Conservation (phyloP, 139 green algal genomes). For the Chlamydomonas incerta region DNA sequence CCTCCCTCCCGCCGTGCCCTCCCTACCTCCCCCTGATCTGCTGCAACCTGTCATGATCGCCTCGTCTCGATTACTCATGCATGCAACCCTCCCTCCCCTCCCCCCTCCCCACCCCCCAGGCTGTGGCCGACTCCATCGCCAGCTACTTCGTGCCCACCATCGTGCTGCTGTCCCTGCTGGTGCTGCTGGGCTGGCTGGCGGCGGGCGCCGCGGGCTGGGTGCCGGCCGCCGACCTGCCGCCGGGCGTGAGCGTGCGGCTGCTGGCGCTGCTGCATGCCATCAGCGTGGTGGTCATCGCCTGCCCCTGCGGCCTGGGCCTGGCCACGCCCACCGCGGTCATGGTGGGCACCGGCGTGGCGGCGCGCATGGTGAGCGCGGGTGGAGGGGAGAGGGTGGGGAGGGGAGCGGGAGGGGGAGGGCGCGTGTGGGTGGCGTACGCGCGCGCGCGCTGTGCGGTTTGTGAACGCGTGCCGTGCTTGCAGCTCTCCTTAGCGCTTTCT, state of each 20-base stretch:
- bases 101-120: slow-evolving; percentile 53
- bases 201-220: background rate
- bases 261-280: slow-evolving; percentile 89
- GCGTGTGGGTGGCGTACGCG: too few relatives aligned
- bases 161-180: slow-evolving; percentile 50
- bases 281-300: slow-evolving; percentile 95
- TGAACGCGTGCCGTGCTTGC: too few relatives aligned
- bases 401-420: too few relatives aligned
- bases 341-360: slow-evolving; percentile 92
- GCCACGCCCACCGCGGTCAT: slow-evolving; percentile 96
- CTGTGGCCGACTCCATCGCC: slow-evolving; percentile 82
- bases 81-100: too few relatives aligned
- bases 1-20: too few relatives aligned
- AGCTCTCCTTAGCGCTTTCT: too few relatives aligned
- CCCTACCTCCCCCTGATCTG: too few relatives aligned
- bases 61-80: too few relatives aligned
- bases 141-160: slow-evolving; percentile 93
- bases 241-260: slow-evolving; percentile 79
- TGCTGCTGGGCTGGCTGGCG: slow-evolving; percentile 44
- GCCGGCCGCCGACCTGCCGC: slow-evolving; percentile 64
- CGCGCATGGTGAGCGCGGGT: slow-evolving; percentile 34
- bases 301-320: slow-evolving; percentile 95
- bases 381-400: background rate
- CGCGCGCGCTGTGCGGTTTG: too few relatives aligned
- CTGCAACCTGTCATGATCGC: too few relatives aligned